Conservation (phyloP, 2,329 filamentous ascomycete species). For the Colletotrichum sp. region DNA sequence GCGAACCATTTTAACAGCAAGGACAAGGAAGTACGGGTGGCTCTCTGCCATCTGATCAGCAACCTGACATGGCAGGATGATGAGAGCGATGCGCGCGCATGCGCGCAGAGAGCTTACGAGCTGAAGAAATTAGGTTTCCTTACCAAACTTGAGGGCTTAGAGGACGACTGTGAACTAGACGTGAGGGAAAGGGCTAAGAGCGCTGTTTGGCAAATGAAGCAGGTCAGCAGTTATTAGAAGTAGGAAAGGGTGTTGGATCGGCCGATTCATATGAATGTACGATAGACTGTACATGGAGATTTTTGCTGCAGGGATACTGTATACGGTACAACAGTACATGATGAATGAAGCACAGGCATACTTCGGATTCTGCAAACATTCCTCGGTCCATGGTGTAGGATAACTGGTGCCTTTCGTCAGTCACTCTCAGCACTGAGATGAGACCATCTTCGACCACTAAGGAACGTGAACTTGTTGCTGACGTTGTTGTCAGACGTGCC, state of each 20-base stretch:
- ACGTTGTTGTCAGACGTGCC: not conserved
- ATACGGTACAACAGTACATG: slow-evolving; percentile 14
- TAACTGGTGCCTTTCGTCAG: not conserved
- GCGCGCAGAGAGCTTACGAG: slow-evolving; percentile 69
- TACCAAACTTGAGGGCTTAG: slow-evolving; percentile 65
- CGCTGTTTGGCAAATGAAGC: slow-evolving; percentile 74
- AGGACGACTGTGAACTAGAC: slow-evolving; percentile 77
- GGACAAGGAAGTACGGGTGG: slow-evolving; percentile 75
- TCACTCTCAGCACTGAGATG: not conserved
- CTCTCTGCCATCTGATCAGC: slow-evolving; percentile 82
- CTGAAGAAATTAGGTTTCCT: slow-evolving; percentile 76
- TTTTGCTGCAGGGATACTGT: not conserved
- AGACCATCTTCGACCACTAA: not conserved
- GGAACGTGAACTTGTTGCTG: not conserved
- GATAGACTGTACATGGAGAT: slow-evolving; percentile 13
- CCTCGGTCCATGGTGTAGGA: not conserved
- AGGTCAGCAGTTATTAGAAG: slow-evolving; percentile 26
- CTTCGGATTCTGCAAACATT: not conserved
- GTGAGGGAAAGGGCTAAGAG: slow-evolving; percentile 85
- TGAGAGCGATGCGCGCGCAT: slow-evolving; percentile 66
- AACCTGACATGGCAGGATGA: slow-evolving; percentile 89
- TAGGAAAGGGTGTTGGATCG: not conserved
- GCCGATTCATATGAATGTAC: not conserved
- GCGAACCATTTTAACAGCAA: slow-evolving; percentile 76
- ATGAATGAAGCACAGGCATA: slow-evolving; percentile 10